A percentile compares a stretch with the other conserved stretches of the same genome.
Evolutionary conservation across 352 stramenopile species (phyloP).

Genomic region (Halophytophthora polymorphica): DNA sequence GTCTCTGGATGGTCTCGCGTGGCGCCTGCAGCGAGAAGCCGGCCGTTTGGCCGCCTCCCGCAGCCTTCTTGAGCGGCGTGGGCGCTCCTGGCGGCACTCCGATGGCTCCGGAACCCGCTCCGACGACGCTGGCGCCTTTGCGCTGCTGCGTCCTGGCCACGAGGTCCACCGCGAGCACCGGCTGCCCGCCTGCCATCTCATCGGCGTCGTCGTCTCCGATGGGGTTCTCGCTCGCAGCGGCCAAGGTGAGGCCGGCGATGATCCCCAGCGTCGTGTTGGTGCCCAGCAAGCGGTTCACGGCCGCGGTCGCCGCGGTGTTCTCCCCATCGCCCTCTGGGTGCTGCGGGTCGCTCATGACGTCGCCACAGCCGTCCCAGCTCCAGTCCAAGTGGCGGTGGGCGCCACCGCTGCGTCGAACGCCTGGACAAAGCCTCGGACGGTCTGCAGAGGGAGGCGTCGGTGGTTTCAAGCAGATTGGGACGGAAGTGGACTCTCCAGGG

Average conservation of each 20-base stretch:
- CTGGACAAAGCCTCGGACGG: no score
- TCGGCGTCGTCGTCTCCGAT: conserved; percentile 28
- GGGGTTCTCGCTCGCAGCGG: conserved; percentile 26
- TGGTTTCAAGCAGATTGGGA: conserved; percentile 14
- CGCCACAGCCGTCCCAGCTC: no score
- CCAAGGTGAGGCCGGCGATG: conserved; percentile 50
- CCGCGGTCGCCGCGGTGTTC: conserved; percentile 2
- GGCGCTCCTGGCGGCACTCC: conserved; percentile 8
- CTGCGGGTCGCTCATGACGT: conserved; percentile 15
- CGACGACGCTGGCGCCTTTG: conserved; percentile 10
- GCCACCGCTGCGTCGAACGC: not conserved
- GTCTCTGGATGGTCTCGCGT: conserved; percentile 64
- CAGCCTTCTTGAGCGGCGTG: conserved; percentile 28
- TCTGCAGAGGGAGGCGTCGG: conserved; percentile 4
- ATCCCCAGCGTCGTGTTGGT: conserved; percentile 54
- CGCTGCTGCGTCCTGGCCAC: conserved; percentile 8
- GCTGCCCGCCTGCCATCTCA: conserved; percentile 8
- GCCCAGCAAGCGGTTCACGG: conserved; percentile 33
- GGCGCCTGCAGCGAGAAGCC: conserved; percentile 68
- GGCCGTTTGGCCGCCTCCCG: conserved; percentile 1
- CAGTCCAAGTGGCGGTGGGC: no score
- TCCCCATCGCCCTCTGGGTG: conserved; percentile 21
- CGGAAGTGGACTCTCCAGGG: conserved; percentile 18
- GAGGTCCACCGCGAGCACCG: not conserved
- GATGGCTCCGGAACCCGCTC: conserved; percentile 6